Conservation (phyloP, 2,329 filamentous ascomycete species). For the Aspergillus costaricaensis region DNA sequence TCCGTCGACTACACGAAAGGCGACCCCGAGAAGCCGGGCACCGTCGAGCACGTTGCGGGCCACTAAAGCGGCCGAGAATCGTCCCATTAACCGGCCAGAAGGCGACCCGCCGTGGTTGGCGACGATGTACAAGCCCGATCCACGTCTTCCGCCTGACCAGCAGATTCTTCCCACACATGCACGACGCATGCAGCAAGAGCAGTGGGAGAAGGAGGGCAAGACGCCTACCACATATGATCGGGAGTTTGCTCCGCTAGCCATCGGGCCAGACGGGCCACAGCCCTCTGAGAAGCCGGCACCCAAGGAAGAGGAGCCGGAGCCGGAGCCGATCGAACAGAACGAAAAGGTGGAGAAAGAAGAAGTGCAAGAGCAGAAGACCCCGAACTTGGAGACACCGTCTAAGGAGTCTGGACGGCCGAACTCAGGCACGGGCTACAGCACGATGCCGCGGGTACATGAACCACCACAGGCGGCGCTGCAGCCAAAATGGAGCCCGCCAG, state of each 20-base stretch:
- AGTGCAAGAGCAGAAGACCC: slow-evolving; percentile 10
- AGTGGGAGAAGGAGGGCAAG: slow-evolving; percentile 90
- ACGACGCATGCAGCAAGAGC: slow-evolving; percentile 85
- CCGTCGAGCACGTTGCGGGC: slow-evolving; percentile 52
- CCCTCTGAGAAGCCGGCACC: slow-evolving; percentile 20
- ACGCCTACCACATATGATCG: slow-evolving; percentile 83
- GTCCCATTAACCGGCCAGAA: slow-evolving; percentile 71
- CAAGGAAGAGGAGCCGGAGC: slow-evolving; percentile 15
- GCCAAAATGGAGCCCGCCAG: slow-evolving; percentile 46
- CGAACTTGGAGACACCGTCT: slow-evolving; percentile 24
- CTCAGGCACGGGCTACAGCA: slow-evolving; percentile 52
- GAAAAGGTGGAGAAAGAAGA: slow-evolving; percentile 11
- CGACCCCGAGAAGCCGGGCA: slow-evolving; percentile 40
- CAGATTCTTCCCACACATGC: slow-evolving; percentile 95
- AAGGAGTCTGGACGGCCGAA: slow-evolving; percentile 40
- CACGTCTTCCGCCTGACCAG: slow-evolving; percentile 88
- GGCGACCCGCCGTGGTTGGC: slow-evolving; percentile 96
- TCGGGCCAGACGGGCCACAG: slow-evolving; percentile 39
- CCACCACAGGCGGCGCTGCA: slow-evolving; percentile 37
- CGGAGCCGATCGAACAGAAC: not conserved
- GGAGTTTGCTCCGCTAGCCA: slow-evolving; percentile 76
- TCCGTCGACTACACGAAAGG: slow-evolving; percentile 41
- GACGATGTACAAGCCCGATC: slow-evolving; percentile 93
- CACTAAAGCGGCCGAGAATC: slow-evolving; percentile 60
- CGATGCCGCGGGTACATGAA: slow-evolving; percentile 50